Conservation (phyloP, 306 rosid genomes). For the Senna tora region DNA sequence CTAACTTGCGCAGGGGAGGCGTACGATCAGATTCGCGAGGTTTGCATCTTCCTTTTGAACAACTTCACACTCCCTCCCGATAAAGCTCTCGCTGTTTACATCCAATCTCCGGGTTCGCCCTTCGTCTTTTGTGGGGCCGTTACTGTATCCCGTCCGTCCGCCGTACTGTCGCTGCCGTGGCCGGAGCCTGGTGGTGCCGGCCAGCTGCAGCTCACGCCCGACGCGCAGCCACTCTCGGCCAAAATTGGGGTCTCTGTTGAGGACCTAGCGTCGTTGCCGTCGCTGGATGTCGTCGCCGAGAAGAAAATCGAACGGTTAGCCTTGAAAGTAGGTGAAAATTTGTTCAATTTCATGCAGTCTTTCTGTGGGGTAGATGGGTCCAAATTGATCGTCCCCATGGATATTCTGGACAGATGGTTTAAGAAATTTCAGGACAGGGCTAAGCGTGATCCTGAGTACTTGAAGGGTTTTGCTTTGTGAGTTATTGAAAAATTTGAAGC, state of each 20-base stretch:
- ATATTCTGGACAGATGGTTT: conserved; percentile 93
- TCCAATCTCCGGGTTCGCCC: conserved; percentile 85
- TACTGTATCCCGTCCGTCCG: conserved; percentile 76
- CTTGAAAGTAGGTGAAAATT: conserved; percentile 83
- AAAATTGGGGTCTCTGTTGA: conserved; percentile 91
- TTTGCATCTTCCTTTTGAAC: conserved; percentile 85
- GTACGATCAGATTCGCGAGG: conserved; percentile 71
- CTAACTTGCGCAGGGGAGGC: conserved; percentile 71
- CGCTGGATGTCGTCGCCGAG: conserved; percentile 76
- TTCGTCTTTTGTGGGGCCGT: conserved; percentile 83
- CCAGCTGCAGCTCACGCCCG: conserved; percentile 68
- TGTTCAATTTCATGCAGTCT: conserved; percentile 92
- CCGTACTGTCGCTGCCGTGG: conserved; percentile 74
- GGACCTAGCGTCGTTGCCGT: conserved; percentile 79
- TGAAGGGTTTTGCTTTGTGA: conserved; percentile 71
- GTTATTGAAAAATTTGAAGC: background rate
- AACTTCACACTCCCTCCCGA: conserved; percentile 86
- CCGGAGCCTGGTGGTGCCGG: conserved; percentile 64
- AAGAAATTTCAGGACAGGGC: conserved; percentile 85
- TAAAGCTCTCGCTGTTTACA: conserved; percentile 84
- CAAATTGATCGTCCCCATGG: conserved; percentile 89
- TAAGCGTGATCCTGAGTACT: conserved; percentile 81
- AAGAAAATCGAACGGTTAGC: conserved; percentile 74
- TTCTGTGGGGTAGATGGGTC: conserved; percentile 89
- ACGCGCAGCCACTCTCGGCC: conserved; percentile 68